Conservation (phyloP, 164 flowering plant genomes). For the Umbellularia californica region DNA sequence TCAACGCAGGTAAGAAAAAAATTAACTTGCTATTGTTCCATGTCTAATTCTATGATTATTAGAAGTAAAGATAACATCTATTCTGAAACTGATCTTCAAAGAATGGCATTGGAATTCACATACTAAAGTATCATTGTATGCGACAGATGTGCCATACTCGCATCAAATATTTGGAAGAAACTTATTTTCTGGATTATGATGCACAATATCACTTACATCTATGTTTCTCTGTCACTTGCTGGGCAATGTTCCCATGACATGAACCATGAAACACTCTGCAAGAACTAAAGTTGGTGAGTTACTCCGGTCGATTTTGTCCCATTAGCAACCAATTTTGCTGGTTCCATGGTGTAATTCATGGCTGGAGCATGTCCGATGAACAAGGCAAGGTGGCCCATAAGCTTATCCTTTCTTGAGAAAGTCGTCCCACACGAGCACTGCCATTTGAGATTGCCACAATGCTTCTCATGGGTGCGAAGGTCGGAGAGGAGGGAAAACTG, state of each 20-base stretch:
- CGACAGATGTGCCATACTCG: neutral
- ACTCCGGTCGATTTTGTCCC: neutral
- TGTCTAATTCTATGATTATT: no score
- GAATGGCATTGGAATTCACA: neutral
- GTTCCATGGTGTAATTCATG: conserved; percentile 5
- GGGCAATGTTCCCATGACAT: neutral
- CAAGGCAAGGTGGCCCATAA: conserved; percentile 70
- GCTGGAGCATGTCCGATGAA: conserved; percentile 54
- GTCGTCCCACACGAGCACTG: conserved; percentile 79
- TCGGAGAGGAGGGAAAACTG: conserved; percentile 77
- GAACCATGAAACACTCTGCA: neutral
- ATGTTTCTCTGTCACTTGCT: neutral
- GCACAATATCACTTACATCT: neutral
- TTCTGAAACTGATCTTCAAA: no score
- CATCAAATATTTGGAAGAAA: neutral
- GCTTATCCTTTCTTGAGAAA: conserved; percentile 80
- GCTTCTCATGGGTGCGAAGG: conserved; percentile 83
- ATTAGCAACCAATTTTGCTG: neutral
- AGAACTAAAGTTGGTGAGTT: neutral
- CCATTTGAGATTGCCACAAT: conserved; percentile 75
- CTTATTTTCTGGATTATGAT: neutral
- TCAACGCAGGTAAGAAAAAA: no score
- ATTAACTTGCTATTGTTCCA: no score
- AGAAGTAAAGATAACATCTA: no score
- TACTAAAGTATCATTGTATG: neutral